Percentiles rank a stretch among this genome's conserved stretches.
Evolutionary conservation across 176 grass and related monocot genomes (phyloP).

Genomic region (Urochloa ruziziensis): DNA sequence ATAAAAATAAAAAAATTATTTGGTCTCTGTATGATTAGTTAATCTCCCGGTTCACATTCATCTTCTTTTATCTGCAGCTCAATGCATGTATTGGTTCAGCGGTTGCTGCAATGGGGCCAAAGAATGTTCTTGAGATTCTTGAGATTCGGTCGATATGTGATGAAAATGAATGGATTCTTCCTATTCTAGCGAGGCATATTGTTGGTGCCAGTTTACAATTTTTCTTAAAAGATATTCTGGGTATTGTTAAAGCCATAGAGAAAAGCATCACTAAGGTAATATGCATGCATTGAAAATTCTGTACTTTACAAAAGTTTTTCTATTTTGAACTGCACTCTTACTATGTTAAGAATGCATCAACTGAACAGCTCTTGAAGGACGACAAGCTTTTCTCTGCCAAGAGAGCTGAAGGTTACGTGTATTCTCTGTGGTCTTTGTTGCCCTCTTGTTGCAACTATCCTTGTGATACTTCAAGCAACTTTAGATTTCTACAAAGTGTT

Average conservation of each 20-base stretch:
- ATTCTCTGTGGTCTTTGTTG: constrained; percentile 91
- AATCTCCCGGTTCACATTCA: constrained; percentile 5
- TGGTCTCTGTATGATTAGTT: neutral
- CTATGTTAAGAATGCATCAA: constrained; percentile 23
- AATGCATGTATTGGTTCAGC: constrained; percentile 83
- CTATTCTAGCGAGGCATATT: constrained; percentile 76
- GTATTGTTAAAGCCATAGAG: constrained; percentile 61
- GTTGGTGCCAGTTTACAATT: constrained; percentile 84
- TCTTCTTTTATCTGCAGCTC: constrained; percentile 63
- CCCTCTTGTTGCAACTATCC: constrained; percentile 95
- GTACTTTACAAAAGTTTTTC: constrained; percentile 15
- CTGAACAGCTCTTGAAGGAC: constrained; percentile 67
- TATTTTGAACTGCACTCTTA: constrained; percentile 19
- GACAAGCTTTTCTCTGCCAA: constrained; percentile 78
- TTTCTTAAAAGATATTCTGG: constrained; percentile 70
- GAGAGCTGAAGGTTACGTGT: constrained; percentile 82
- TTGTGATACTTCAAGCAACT: constrained; percentile 63
- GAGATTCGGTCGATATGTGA: constrained; percentile 63
- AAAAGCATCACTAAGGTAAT: constrained; percentile 71
- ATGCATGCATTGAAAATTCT: constrained; percentile 3
- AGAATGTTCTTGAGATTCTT: constrained; percentile 75
- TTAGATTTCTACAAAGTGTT: constrained; percentile 58
- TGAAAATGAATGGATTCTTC: constrained; percentile 84
- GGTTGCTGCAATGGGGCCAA: constrained; percentile 77
- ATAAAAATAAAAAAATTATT: neutral